phyloP scores from a whole-genome alignment of 257 asterid species.

The Leonotis leonurus region DNA sequence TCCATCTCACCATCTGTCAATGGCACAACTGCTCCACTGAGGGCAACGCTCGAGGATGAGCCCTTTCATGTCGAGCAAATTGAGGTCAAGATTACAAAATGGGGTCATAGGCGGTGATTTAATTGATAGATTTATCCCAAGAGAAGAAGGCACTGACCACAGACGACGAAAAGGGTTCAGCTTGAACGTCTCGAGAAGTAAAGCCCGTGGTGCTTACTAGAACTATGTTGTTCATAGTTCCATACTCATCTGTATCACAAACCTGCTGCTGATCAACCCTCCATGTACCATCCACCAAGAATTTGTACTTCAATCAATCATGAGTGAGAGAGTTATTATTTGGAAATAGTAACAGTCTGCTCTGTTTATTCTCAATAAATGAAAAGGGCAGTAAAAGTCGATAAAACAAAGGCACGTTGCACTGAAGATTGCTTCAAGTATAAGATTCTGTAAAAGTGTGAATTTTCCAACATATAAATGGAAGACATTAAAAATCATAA shows the following conservation, averaged over 20 bases:
- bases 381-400: not conserved
- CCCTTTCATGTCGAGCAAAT: conserved; percentile 31
- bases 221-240: conserved; percentile 43
- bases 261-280: conserved; percentile 46
- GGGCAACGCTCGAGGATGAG: conserved; percentile 28
- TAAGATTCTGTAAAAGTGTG: no score
- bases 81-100: no score
- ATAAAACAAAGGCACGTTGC: not conserved
- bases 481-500: no score
- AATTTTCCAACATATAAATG: no score
- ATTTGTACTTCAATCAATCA: no score
- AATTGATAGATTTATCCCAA: not conserved
- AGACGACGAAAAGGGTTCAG: not conserved
- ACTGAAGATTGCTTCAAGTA: not conserved
- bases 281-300: conserved; percentile 65
- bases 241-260: conserved; percentile 44
- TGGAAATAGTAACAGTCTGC: not conserved
- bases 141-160: conserved; percentile 21
- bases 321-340: not conserved
- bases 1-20: conserved; percentile 29
- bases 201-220: conserved; percentile 23
- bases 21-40: conserved; percentile 19
- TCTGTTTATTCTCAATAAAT: not conserved
- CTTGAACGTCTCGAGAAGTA: not conserved
- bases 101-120: no score